phyloP scores from a whole-genome alignment of 169 alveolate species.

The Ophryocystis elektroscirrha region DNA sequence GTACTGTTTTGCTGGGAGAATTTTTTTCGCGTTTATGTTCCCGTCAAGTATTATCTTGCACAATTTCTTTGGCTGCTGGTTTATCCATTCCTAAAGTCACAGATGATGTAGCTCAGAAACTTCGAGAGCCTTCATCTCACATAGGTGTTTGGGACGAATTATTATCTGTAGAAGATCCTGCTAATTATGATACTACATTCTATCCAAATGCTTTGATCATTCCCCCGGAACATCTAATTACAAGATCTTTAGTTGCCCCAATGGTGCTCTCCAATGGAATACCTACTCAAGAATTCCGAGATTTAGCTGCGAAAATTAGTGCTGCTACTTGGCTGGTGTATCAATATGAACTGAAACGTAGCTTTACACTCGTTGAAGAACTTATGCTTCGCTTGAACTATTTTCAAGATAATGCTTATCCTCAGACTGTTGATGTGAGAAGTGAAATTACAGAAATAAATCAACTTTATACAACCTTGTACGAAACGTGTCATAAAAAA shows the following conservation, averaged over 20 bases:
- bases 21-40: slow-evolving; percentile 8
- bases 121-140: slow-evolving; percentile 28
- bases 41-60: slow-evolving; percentile 2
- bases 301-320: slow-evolving; percentile 53
- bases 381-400: slow-evolving; percentile 7
- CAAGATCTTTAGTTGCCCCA: neutral
- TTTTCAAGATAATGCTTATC: slow-evolving; percentile 4
- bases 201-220: slow-evolving; percentile 5
- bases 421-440: neutral
- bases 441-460: neutral
- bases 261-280: neutral
- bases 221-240: neutral
- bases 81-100: slow-evolving; percentile 10
- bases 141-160: slow-evolving; percentile 56
- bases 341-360: slow-evolving; percentile 49
- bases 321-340: slow-evolving; percentile 65
- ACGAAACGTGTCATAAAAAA: neutral
- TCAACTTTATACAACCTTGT: neutral
- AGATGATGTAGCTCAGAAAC: slow-evolving; percentile 14
- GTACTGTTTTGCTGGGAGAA: slow-evolving; percentile 10
- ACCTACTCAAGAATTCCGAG: slow-evolving; percentile 14
- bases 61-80: slow-evolving; percentile 2
- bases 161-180: slow-evolving; percentile 43
- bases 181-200: slow-evolving; percentile 17
- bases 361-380: slow-evolving; percentile 28